Conservation (phyloP, 1,284 basidiomycete species). For the Macrocystidia cucumis region DNA sequence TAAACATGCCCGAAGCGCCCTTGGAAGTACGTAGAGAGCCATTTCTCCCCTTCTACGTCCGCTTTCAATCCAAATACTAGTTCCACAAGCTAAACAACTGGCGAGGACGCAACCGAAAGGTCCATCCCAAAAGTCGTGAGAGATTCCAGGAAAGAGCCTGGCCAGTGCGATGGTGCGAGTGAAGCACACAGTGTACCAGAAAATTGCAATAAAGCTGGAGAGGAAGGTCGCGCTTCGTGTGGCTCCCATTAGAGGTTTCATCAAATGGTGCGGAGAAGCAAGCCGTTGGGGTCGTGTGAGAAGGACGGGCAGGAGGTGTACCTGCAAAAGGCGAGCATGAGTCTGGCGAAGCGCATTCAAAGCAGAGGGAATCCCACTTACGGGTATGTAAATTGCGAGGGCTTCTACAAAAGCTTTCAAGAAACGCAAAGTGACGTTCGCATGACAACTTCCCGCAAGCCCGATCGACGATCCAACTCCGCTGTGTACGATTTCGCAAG, state of each 20-base stretch:
- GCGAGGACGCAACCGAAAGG: slow-evolving; percentile 58
- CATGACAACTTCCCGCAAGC: slow-evolving; percentile 46
- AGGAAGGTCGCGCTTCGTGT: slow-evolving; percentile 65
- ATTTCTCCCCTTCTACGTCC: slow-evolving; percentile 66
- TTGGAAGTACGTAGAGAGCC: slow-evolving; percentile 68
- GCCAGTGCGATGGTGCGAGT: slow-evolving; percentile 59
- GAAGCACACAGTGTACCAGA: slow-evolving; percentile 61
- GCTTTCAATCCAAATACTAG: slow-evolving; percentile 70
- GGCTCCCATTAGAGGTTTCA: slow-evolving; percentile 38
- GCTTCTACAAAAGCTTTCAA: slow-evolving; percentile 52
- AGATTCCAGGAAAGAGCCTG: slow-evolving; percentile 51
- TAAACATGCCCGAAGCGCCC: slow-evolving; percentile 54
- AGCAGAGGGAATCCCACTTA: slow-evolving; percentile 27
- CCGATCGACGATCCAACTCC: slow-evolving; percentile 36
- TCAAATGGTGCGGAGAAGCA: slow-evolving; percentile 30
- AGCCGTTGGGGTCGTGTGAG: slow-evolving; percentile 49
- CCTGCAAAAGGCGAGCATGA: slow-evolving; percentile 29
- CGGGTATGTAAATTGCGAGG: slow-evolving; percentile 60
- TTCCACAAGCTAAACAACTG: slow-evolving; percentile 66
- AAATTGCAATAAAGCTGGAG: slow-evolving; percentile 60
- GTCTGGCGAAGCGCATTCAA: slow-evolving; percentile 1
- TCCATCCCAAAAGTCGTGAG: slow-evolving; percentile 73
- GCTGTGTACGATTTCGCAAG: slow-evolving; percentile 67
- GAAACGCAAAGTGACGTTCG: slow-evolving; percentile 47
- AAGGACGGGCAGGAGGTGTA: slow-evolving; percentile 58